Evolutionary conservation across 31 red algal species (phyloP).

Genomic region (Endocladia muricata): DNA sequence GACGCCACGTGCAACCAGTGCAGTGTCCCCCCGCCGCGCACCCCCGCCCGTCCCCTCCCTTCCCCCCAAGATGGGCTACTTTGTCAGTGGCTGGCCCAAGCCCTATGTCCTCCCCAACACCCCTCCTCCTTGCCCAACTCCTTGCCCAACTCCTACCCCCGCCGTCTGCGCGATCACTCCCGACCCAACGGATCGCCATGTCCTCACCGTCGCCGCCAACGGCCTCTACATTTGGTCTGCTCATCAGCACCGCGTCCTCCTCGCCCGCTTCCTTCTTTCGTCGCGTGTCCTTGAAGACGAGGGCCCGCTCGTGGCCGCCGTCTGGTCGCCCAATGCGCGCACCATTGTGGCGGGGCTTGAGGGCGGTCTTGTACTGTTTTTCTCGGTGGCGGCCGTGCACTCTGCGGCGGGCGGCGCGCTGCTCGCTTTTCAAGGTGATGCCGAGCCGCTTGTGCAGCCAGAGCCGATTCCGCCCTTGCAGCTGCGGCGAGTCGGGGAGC

Average conservation of each 20-base stretch:
- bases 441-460: slow-evolving; percentile 20
- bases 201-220: slow-evolving; percentile 39
- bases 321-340: slow-evolving; percentile 28
- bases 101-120: slow-evolving; percentile 35
- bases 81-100: slow-evolving; percentile 70
- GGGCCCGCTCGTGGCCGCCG: slow-evolving; percentile 50
- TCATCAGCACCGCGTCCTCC: slow-evolving; percentile 53
- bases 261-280: slow-evolving; percentile 53
- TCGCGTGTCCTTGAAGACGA: slow-evolving; percentile 21
- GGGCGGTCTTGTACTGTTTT: slow-evolving; percentile 42
- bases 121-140: slow-evolving; percentile 13
- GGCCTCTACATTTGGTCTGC: slow-evolving; percentile 65
- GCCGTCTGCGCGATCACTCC: slow-evolving; percentile 26
- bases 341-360: slow-evolving; percentile 25
- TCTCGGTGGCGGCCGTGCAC: slow-evolving; percentile 19
- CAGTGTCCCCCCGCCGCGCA: neutral
- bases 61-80: slow-evolving; percentile 73
- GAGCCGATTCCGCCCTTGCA: slow-evolving; percentile 20
- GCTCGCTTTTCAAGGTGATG: slow-evolving; percentile 5
- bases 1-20: neutral
- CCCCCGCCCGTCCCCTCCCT: neutral
- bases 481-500: slow-evolving; percentile 21
- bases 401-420: neutral
- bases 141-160: neutral
- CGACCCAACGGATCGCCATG: slow-evolving; percentile 41